Conservation (phyloP, 768 basidiomycete species). For the Agrocybe pediades region DNA sequence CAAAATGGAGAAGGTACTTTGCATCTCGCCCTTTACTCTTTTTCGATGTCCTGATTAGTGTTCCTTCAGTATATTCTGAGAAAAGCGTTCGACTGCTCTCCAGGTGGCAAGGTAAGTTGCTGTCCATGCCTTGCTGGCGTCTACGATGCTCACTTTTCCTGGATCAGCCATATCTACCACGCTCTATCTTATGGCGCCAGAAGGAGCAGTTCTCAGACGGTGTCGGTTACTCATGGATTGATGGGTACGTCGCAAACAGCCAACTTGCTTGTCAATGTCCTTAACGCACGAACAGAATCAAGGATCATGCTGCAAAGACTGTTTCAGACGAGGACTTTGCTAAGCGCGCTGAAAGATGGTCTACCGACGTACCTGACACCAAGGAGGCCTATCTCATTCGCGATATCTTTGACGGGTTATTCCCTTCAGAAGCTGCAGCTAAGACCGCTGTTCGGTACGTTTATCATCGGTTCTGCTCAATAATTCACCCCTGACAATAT, state of each 20-base stretch:
- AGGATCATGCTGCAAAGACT: slow-evolving; percentile 74
- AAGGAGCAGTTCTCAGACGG: slow-evolving; percentile 99
- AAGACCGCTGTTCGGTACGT: slow-evolving; percentile 86
- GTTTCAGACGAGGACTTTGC: slow-evolving; percentile 85
- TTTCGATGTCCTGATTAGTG: not conserved
- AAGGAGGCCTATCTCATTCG: slow-evolving; percentile 96
- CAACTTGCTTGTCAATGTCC: not conserved
- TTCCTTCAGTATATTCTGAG: slow-evolving; percentile 11
- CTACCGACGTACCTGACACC: slow-evolving; percentile 84
- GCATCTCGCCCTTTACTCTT: slow-evolving; percentile 31
- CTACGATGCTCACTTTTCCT: not conserved
- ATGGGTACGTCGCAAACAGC: slow-evolving; percentile 60
- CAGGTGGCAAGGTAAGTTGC: slow-evolving; percentile 10
- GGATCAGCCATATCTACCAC: slow-evolving; percentile 84
- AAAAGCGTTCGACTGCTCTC: slow-evolving; percentile 15
- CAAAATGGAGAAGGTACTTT: slow-evolving; percentile 83
- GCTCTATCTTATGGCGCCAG: slow-evolving; percentile 95
- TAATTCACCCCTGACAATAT: slow-evolving; percentile 8
- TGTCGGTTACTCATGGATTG: slow-evolving; percentile 98
- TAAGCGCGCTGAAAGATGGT: slow-evolving; percentile 72
- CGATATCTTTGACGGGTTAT: slow-evolving; percentile 87
- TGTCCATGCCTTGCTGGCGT: not conserved
- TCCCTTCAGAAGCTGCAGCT: slow-evolving; percentile 85
- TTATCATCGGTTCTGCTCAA: slow-evolving; percentile 5
- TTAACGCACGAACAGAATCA: slow-evolving; percentile 61